phyloP scores from a whole-genome alignment of 192 early-diverging fungal species.

The Phycomyces nitens region DNA sequence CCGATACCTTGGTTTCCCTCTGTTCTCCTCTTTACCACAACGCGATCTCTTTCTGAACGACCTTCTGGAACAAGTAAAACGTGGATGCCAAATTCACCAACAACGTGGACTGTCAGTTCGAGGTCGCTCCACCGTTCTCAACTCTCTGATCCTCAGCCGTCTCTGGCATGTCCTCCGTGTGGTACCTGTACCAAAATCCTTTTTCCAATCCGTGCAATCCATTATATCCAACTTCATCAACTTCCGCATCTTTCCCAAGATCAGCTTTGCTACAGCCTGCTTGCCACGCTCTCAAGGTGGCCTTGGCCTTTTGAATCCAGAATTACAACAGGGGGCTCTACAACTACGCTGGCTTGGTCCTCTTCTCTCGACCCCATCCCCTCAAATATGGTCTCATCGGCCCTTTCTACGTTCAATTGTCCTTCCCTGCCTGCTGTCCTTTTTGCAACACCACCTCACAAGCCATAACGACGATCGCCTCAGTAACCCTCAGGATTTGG shows the following conservation, averaged over 20 bases:
- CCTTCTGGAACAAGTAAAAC: neutral
- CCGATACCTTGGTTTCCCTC: constrained; percentile 1
- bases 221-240: neutral
- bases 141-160: neutral
- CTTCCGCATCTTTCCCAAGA: neutral
- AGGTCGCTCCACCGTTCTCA: neutral
- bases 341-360: constrained; percentile 1
- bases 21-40: neutral
- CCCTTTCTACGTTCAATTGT: neutral
- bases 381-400: neutral
- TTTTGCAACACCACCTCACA: neutral
- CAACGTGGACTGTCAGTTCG: neutral
- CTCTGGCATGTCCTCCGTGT: constrained; percentile 1
- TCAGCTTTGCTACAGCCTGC: constrained; percentile 2
- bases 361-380: neutral
- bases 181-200: neutral
- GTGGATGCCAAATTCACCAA: neutral
- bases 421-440: neutral
- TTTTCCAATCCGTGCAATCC: neutral
- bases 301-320: neutral
- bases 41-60: neutral
- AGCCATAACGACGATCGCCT: neutral
- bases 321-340: neutral
- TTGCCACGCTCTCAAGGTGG: neutral
- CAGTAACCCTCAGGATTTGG: neutral